These are phyloP conservation scores for Kwoniella sp. DNA, from an alignment of 768 basidiomycete species.

Conservation along the genomic window DNA sequence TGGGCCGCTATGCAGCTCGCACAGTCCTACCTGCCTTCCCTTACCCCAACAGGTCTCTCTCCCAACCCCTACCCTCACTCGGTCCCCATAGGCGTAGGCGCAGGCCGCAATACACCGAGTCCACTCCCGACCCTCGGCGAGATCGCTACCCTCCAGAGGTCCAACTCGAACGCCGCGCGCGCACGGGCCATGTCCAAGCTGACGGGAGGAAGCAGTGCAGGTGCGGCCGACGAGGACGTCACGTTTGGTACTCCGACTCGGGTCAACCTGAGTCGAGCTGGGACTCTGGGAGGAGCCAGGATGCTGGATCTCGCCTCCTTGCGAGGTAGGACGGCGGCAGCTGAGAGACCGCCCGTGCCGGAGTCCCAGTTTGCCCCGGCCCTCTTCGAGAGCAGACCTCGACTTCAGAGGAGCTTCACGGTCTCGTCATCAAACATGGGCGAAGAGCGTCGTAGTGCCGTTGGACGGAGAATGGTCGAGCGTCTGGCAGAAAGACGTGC, in stretches of 20 bases:
- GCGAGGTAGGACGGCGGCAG: background rate
- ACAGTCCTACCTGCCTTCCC: slow-evolving; percentile 37
- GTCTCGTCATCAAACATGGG: slow-evolving; percentile 44
- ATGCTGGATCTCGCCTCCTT: slow-evolving; percentile 9
- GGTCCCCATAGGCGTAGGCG: slow-evolving; percentile 2
- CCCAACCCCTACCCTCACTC: slow-evolving; percentile 13
- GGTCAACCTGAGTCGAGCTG: slow-evolving; percentile 33
- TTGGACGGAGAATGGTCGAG: slow-evolving; percentile 50
- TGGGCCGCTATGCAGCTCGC: slow-evolving; percentile 41
- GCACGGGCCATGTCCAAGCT: slow-evolving; percentile 78
- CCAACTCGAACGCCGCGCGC: slow-evolving; percentile 80
- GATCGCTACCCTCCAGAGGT: slow-evolving; percentile 70
- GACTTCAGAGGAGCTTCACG: slow-evolving; percentile 46
- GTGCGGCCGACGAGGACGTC: slow-evolving; percentile 32
- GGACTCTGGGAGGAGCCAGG: slow-evolving; percentile 31
- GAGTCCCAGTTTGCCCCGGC: background rate
- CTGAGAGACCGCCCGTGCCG: background rate
- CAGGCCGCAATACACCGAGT: slow-evolving; percentile 58
- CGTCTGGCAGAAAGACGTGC: slow-evolving; percentile 42
- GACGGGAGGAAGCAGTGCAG: slow-evolving; percentile 65
- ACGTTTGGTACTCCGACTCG: slow-evolving; percentile 10
- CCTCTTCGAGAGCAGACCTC: slow-evolving; percentile 21
- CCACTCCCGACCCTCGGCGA: slow-evolving; percentile 72
- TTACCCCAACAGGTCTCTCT: slow-evolving; percentile 23
- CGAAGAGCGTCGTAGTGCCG: slow-evolving; percentile 48